A percentile compares a stretch with the other conserved stretches of the same genome.
Evolutionary conservation across 495 filamentous ascomycete species (phyloP).

Genomic region (Hypoxylon crocopeplum): DNA sequence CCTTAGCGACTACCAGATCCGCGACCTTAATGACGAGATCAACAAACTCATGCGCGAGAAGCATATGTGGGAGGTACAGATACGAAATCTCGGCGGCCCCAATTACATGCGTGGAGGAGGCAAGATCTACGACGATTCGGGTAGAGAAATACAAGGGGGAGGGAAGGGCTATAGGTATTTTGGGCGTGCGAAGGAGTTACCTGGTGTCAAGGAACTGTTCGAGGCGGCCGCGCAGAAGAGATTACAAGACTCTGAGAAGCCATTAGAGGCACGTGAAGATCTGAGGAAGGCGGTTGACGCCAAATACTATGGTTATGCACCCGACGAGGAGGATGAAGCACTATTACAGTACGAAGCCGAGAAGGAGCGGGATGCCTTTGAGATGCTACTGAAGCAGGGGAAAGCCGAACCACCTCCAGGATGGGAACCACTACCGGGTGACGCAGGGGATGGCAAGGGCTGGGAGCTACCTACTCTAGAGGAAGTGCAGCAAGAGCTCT

Average conservation of each 20-base stretch:
- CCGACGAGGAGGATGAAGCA: slow-evolving; percentile 90
- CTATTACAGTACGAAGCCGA: slow-evolving; percentile 80
- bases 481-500: slow-evolving; percentile 90
- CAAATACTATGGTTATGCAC: slow-evolving; percentile 92
- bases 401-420: slow-evolving; percentile 56
- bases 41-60: slow-evolving; percentile 99
- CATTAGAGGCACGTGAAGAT: slow-evolving; percentile 67
- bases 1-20: slow-evolving; percentile 93
- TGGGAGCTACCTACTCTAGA: slow-evolving; percentile 88
- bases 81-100: slow-evolving; percentile 89
- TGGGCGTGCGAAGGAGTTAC: slow-evolving; percentile 86
- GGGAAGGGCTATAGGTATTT: slow-evolving; percentile 94
- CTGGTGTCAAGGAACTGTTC: slow-evolving; percentile 96
- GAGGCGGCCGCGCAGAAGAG: slow-evolving; percentile 73
- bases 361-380: slow-evolving; percentile 83
- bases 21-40: slow-evolving; percentile 98
- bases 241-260: slow-evolving; percentile 61
- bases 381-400: slow-evolving; percentile 60
- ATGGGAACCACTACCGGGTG: slow-evolving; percentile 89
- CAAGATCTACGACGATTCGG: slow-evolving; percentile 89
- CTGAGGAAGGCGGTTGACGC: slow-evolving; percentile 88
- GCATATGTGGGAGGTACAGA: slow-evolving; percentile 97
- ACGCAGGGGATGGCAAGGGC: slow-evolving; percentile 78
- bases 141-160: slow-evolving; percentile 85
- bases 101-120: slow-evolving; percentile 97